A percentile compares a stretch with the other conserved stretches of the same genome.
phyloP scores from a whole-genome alignment of 768 basidiomycete genomes.

The Suillus placidus region DNA sequence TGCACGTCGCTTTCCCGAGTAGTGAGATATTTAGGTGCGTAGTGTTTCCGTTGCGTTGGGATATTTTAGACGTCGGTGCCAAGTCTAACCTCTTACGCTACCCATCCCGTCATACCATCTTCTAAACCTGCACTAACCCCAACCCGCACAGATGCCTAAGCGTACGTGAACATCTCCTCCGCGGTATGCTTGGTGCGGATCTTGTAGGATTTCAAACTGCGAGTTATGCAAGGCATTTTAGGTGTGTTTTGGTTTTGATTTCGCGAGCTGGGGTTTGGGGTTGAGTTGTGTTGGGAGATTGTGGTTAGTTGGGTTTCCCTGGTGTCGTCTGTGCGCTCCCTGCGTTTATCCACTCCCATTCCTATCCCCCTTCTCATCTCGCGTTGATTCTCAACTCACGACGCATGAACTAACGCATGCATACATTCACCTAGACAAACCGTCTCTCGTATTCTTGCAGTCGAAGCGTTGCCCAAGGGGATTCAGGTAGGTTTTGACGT shows the following conservation, averaged over 20 bases:
- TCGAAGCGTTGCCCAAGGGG: slow-evolving; percentile 83
- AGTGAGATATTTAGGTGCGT: slow-evolving; percentile 78
- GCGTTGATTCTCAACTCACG: not conserved
- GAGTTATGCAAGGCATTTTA: slow-evolving; percentile 80
- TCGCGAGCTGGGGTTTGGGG: not conserved
- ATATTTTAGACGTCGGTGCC: not conserved
- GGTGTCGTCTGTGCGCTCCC: not conserved
- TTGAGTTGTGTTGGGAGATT: not conserved
- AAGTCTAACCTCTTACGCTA: not conserved
- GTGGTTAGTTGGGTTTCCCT: not conserved
- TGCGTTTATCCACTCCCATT: not conserved
- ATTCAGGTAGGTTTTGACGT: slow-evolving; percentile 52
- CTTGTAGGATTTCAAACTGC: slow-evolving; percentile 92
- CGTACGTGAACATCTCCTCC: slow-evolving; percentile 73
- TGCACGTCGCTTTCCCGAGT: slow-evolving; percentile 95
- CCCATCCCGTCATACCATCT: not conserved
- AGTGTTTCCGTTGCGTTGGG: not conserved
- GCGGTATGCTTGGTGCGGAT: slow-evolving; percentile 92
- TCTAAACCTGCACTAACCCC: not conserved
- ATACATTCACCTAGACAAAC: slow-evolving; percentile 54
- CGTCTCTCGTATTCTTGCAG: slow-evolving; percentile 74
- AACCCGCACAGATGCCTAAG: slow-evolving; percentile 64
- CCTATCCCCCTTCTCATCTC: not conserved
- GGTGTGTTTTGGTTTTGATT: not conserved
- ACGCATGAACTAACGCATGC: not conserved